Evolutionary conservation across 305 asterid species (phyloP), one percentile per base, ranked within the genome.

Genomic region (Petunia hybrid): DNA sequence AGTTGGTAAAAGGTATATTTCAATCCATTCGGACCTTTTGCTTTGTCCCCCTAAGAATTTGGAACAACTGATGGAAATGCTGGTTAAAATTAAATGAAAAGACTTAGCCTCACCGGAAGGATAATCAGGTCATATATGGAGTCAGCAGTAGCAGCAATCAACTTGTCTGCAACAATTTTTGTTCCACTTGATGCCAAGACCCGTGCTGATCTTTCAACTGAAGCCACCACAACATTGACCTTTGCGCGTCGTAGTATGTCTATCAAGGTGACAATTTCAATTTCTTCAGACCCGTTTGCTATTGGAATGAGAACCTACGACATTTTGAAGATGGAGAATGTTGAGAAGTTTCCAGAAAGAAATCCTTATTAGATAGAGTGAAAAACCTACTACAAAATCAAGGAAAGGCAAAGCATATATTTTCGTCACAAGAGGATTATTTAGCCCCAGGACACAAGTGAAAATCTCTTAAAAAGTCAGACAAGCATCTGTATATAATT

Each of bases 201-300:
- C 71, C 84, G 89, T 69, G 83, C 62, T 45, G 99, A 91, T 83
- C 83, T 95, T 84, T 85, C 97, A 48, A 91, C 84, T 61, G 97
- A 94, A 87, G 97, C 97, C 82, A 92, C 84, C 42, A 81, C 70
- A 42, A 95, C 97, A 78, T 89, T 85, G 42, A 89, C 93, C 83
- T 94, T 91, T 59, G 98, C 97, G 80, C 99, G 88, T 82, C 99
- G 84, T 82, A 95, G 80, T 77, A 94, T 84, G 86, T 95, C 99
- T 63, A 92, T 82, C 38, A 91, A 59, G 22, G 95, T 89, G 68
- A 91, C 95, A 84, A 95, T 89, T 88, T 95, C 98, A 82, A 90
- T 91, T 81, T 90, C 99, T 89, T 95, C 97, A 82, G 78, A 94
- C 55, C 98, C 98, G 82, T 94, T 94, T 16, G 98, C 97, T 82